A percentile compares a stretch with the other conserved stretches of the same genome.
phyloP scores from a whole-genome alignment of 2,329 filamentous ascomycete species.

The Rhynchosporium secalis region DNA sequence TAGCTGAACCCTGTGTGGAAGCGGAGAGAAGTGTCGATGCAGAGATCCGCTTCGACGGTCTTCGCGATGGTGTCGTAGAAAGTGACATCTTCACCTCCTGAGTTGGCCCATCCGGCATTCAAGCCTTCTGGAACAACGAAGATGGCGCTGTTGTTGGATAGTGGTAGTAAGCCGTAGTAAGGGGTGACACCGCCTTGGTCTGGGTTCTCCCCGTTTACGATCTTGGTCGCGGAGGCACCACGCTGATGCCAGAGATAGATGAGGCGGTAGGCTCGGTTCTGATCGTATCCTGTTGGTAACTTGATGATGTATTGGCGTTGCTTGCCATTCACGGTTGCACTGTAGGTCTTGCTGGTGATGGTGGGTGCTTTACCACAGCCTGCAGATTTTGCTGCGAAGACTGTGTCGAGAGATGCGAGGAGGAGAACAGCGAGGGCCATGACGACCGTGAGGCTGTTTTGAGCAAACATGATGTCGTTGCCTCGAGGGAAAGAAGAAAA shows the following conservation, averaged over 20 bases:
- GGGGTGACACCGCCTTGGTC: slow-evolving; percentile 8
- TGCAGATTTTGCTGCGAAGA: slow-evolving; percentile 24
- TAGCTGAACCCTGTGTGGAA: slow-evolving; percentile 43
- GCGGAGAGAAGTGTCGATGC: slow-evolving; percentile 39
- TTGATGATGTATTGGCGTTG: slow-evolving; percentile 44
- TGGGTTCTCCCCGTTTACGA: slow-evolving; percentile 38
- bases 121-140: slow-evolving; percentile 42
- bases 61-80: slow-evolving; percentile 40
- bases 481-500: too few relatives aligned
- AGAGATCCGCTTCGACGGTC: slow-evolving; percentile 39
- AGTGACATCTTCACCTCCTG: slow-evolving; percentile 40
- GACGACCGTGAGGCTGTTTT: neutral
- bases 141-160: slow-evolving; percentile 39
- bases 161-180: slow-evolving; percentile 40
- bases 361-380: slow-evolving; percentile 42
- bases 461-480: neutral
- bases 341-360: slow-evolving; percentile 38
- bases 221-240: slow-evolving; percentile 43
- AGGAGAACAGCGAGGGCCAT: neutral
- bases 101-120: slow-evolving; percentile 41
- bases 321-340: slow-evolving; percentile 43
- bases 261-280: slow-evolving; percentile 43
- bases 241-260: slow-evolving; percentile 47
- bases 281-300: slow-evolving; percentile 45
- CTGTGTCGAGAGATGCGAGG: neutral